Percentiles rank a stretch among this genome's conserved stretches.
Conservation (phyloP, 208 protist species). For the Trypanosoma mega region DNA sequence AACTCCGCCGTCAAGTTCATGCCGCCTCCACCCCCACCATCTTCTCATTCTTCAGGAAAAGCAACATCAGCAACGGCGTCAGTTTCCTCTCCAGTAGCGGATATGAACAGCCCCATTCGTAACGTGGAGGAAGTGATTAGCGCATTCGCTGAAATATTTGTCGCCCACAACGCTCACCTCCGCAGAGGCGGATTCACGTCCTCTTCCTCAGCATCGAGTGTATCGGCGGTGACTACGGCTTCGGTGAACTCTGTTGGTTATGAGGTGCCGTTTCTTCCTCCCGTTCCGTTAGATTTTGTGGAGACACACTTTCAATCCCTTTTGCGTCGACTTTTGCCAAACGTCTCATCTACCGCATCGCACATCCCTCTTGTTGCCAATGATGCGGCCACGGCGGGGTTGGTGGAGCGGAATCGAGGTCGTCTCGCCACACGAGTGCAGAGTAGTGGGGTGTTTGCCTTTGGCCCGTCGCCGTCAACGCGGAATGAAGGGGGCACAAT, state of each 20-base stretch:
- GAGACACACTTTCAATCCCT: conserved; percentile 24
- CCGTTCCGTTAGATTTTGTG: conserved; percentile 21
- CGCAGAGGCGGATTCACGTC: no score
- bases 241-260: not conserved
- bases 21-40: conserved; percentile 10
- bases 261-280: conserved; percentile 21
- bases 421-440: conserved; percentile 15
- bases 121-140: conserved; percentile 19
- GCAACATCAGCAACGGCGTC: not conserved
- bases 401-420: conserved; percentile 11
- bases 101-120: conserved; percentile 4
- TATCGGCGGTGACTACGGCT: not conserved
- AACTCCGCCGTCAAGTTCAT: no score
- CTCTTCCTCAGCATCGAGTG: not conserved
- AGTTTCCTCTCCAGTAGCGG: not conserved
- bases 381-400: no score
- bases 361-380: no score
- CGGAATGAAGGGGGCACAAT: not conserved
- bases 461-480: not conserved
- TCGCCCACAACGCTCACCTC: conserved; percentile 9
- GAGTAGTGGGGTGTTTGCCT: conserved; percentile 14
- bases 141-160: conserved; percentile 12
- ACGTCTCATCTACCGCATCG: no score
- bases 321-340: conserved; percentile 14
- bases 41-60: not conserved